phyloP scores from a whole-genome alignment of 345 rosid species.

The Chamaenerion angustifolium region DNA sequence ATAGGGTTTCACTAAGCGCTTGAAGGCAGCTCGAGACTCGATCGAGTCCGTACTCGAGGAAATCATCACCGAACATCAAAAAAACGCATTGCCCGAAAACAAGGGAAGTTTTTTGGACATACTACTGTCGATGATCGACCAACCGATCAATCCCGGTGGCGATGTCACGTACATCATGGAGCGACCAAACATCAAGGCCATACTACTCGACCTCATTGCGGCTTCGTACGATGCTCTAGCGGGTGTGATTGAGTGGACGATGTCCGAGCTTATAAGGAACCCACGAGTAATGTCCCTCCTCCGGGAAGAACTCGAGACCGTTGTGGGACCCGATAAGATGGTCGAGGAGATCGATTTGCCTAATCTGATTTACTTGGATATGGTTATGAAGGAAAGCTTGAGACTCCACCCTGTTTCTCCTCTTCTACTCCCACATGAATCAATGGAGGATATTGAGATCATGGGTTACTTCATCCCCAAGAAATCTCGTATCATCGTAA shows the following conservation, averaged over 20 bases:
- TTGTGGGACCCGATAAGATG: slow-evolving; percentile 12
- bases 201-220: slow-evolving; percentile 16
- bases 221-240: slow-evolving; percentile 12
- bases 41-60: neutral
- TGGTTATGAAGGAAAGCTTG: slow-evolving; percentile 10
- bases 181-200: slow-evolving; percentile 13
- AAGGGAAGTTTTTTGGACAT: neutral
- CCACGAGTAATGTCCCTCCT: slow-evolving; percentile 11
- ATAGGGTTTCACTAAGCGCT: slow-evolving; percentile 1
- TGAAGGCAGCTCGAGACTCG: neutral
- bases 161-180: slow-evolving; percentile 1
- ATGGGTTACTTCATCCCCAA: slow-evolving; percentile 3
- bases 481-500: neutral
- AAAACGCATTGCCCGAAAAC: neutral
- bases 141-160: neutral
- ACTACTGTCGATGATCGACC: neutral
- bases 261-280: slow-evolving; percentile 16
- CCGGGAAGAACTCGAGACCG: slow-evolving; percentile 12
- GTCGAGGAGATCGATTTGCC: slow-evolving; percentile 8
- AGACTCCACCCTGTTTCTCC: slow-evolving; percentile 5
- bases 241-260: slow-evolving; percentile 14
- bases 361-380: slow-evolving; percentile 11
- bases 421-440: slow-evolving; percentile 3
- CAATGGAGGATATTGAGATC: slow-evolving; percentile 2
- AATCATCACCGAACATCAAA: neutral